Conservation (phyloP, 192 early-diverging fungal genomes). For the Coemansia sp. region DNA sequence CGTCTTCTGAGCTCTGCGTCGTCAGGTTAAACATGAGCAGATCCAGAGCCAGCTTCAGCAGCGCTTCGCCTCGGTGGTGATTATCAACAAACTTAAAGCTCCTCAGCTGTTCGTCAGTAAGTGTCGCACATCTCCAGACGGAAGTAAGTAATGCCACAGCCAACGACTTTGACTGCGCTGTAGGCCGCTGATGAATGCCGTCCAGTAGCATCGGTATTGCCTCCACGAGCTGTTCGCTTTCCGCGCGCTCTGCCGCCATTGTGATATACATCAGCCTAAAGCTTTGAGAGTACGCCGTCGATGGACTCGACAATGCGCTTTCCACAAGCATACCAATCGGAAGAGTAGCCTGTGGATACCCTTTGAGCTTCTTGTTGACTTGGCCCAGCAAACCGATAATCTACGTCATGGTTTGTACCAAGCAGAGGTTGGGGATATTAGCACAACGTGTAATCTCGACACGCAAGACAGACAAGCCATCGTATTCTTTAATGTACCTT, state of each 20-base stretch:
- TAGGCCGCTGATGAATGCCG: slow-evolving; percentile 61
- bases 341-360: slow-evolving; percentile 61
- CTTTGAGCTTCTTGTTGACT: slow-evolving; percentile 81
- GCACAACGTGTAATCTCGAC: background rate
- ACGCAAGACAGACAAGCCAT: too few species aligned
- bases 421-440: background rate
- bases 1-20: background rate
- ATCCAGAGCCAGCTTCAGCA: slow-evolving; percentile 19
- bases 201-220: slow-evolving; percentile 66
- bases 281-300: slow-evolving; percentile 64
- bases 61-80: slow-evolving; percentile 3
- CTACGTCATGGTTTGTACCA: slow-evolving; percentile 26
- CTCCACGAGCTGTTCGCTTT: slow-evolving; percentile 43
- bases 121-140: slow-evolving; percentile 25
- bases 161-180: slow-evolving; percentile 63
- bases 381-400: slow-evolving; percentile 80
- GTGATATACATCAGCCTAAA: slow-evolving; percentile 87
- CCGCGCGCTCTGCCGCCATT: slow-evolving; percentile 67
- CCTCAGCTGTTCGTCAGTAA: slow-evolving; percentile 24
- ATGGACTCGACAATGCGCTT: slow-evolving; percentile 57
- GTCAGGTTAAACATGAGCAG: slow-evolving; percentile 28
- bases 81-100: slow-evolving; percentile 5
- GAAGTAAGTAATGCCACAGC: slow-evolving; percentile 71
- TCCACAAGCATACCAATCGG: slow-evolving; percentile 64
- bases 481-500: slow-evolving; percentile 41